Percentiles rank a stretch among this genome's conserved stretches.
phyloP scores from a whole-genome alignment of 768 basidiomycete species.

The Rhodotorula taiwanensis region DNA sequence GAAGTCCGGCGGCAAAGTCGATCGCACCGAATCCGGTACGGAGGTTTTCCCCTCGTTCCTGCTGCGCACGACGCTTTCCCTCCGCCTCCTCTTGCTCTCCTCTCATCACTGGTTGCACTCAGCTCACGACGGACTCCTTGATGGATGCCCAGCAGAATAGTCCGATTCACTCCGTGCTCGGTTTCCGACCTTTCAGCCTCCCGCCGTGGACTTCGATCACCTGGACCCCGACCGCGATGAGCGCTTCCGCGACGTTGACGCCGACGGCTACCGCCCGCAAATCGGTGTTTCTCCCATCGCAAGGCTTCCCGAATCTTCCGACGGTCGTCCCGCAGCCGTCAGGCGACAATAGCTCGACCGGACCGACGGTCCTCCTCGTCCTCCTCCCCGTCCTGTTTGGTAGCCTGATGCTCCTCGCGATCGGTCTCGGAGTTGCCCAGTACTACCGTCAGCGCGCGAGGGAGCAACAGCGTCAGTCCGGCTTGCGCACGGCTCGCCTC shows the following conservation, averaged over 20 bases:
- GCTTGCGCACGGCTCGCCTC: neutral
- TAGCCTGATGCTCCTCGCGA: neutral
- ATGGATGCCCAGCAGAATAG: too few relatives aligned
- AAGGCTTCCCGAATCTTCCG: neutral
- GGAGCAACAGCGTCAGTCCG: neutral
- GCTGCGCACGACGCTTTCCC: too few relatives aligned
- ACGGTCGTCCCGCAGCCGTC: too few relatives aligned
- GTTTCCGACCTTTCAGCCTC: neutral
- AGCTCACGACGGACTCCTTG: too few relatives aligned
- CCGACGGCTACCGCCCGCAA: neutral
- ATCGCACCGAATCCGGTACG: too few relatives aligned
- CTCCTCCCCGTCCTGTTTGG: slow-evolving; percentile 2
- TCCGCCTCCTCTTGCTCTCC: too few relatives aligned
- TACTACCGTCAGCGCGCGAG: neutral
- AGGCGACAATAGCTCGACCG: neutral
- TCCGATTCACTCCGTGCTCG: too few relatives aligned
- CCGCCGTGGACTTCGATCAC: neutral
- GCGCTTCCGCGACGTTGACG: neutral
- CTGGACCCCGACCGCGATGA: neutral
- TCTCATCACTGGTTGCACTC: too few relatives aligned
- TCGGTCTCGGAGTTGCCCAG: neutral
- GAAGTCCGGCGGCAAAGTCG: too few relatives aligned
- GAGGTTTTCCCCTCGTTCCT: too few relatives aligned
- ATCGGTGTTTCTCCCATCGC: neutral
- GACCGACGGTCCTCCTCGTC: neutral